Conservation (phyloP, 805 yeast genomes). For the Kodamaea kaohsiungensis region DNA sequence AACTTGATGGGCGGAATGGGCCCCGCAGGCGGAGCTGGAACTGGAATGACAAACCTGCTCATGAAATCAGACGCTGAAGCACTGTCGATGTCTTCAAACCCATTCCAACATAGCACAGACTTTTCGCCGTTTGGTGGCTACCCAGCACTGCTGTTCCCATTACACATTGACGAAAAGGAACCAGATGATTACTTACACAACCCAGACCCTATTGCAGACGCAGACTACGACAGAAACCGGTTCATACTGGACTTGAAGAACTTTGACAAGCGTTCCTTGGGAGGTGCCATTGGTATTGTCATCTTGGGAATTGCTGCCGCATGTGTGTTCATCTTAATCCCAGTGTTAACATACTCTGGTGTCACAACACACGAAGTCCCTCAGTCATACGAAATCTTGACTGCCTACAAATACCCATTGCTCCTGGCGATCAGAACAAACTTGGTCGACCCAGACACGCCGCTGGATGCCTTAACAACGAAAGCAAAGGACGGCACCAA, state of each 20-base stretch:
- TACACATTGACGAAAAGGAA: constrained; percentile 31
- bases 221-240: constrained; percentile 30
- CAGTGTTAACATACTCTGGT: constrained; percentile 29
- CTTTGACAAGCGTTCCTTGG: constrained; percentile 24
- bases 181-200: constrained; percentile 31
- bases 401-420: constrained; percentile 58
- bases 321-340: constrained; percentile 23
- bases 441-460: constrained; percentile 76
- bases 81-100: constrained; percentile 19
- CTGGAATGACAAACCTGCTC: constrained; percentile 3
- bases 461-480: constrained; percentile 49
- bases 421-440: constrained; percentile 59
- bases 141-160: constrained; percentile 29
- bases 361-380: constrained; percentile 21
- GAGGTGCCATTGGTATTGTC: constrained; percentile 24
- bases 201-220: constrained; percentile 32
- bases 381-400: constrained; percentile 44
- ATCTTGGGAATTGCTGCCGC: constrained; percentile 17
- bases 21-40: constrained; percentile 9
- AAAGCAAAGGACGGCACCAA: constrained; percentile 57
- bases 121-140: constrained; percentile 32
- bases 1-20: constrained; percentile 11
- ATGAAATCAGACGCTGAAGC: constrained; percentile 13
- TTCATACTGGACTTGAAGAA: constrained; percentile 24
- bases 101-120: constrained; percentile 22